Base-by-base conservation (phyloP, 2,329 filamentous ascomycete genomes). In the Magnaporthiopsis rhizophila region DNA sequence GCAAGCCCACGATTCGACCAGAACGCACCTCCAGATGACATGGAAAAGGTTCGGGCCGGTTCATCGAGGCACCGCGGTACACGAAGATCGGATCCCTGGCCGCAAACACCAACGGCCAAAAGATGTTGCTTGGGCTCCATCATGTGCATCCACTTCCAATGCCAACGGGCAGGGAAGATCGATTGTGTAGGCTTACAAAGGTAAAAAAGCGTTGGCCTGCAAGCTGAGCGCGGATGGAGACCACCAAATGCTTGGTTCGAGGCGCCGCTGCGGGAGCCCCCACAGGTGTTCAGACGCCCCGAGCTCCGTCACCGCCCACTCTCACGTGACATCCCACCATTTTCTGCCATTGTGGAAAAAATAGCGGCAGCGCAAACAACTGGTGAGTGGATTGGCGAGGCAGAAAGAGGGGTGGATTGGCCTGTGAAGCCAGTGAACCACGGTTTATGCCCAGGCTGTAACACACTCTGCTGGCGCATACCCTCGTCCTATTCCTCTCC, bases 221-320 rank as follows among this genome's bases (percentile, higher is more conserved):
- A 26, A 26, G 26, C 26, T 12, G 30, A 30, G 30, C 30, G 30
- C 30, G 2, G 30, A 4, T 30, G 30, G 30, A 30, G 30, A 30
- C 30, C n/a, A n/a, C 30, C 26, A 1, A 30, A 30, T 30, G 30
- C 30, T 7, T 30, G 30, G 30, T 30, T 30, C 30, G 30, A 30
- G 30, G 6, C 30, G 30, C 30, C 30, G 30, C 30, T 30, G 30
- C 30, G 30, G 30, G 30, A 30, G 30, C 30, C 12, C 36, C 36
- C 36, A 38, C 36, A 38, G 11, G 38, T 15, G 38, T 13, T 6
- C 38, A 57, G 45, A 53, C 7, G 6, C 3, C 45, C 13, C 2
- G 6, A 13, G 30, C 30, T 30, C 32, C 11, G 38, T 62, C 63
- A 78, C 71, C 74, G 75, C 73, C 70, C 74, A 74, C 72, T 77